Evolutionary conservation across 176 grass and related monocot genomes (phyloP), one percentile per base, ranked within the genome.

Genomic region (Phoenix roebelenii): DNA sequence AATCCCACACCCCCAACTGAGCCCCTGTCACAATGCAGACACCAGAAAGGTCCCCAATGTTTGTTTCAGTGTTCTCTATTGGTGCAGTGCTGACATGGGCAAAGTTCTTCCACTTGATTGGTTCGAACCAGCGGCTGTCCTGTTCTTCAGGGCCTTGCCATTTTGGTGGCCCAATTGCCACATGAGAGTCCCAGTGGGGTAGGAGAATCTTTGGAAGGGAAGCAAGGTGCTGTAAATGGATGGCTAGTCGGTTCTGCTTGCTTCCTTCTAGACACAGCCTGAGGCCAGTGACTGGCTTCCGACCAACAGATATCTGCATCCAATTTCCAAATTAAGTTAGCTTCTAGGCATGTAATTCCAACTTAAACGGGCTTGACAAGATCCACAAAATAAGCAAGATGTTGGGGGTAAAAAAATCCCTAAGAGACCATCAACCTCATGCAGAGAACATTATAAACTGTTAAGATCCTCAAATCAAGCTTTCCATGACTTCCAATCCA

Each of bases 131-230:
- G 55, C 94, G 84, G 63, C 94, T 98, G 72, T 98, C 94, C 70
- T 98, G 94, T 61, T 98, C 94, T 73, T 98, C 94, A 54, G 94
- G 88, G 16, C 85, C 94, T 59, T 89, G 94, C 94, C 94, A 98
- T 82, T 83, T 98, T 18, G 94, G 88, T 49, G 94, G 81, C 29
- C 94, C 94, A 48, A 98, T 98, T 20, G 88, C 83, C 25, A 98
- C 70, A 58, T 92, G 84, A 5, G 84, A 83, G 50, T 98, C 94
- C 94, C 94, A 98, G 25, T 98, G 88, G 20, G 94, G 88, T 50
- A 83, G 17, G 50, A 98, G 83, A 70, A 98, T 98, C 77, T 98
- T 98, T 22, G 94, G 94, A 17, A 98, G 75, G 17, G 85, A 89
- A 7, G 67, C 70, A 60, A 98, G 79, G 83, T 98, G 94, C 63